Evolutionary conservation across 192 early-diverging fungal species (phyloP).

Genomic region (Paraglomus brasilianum): DNA sequence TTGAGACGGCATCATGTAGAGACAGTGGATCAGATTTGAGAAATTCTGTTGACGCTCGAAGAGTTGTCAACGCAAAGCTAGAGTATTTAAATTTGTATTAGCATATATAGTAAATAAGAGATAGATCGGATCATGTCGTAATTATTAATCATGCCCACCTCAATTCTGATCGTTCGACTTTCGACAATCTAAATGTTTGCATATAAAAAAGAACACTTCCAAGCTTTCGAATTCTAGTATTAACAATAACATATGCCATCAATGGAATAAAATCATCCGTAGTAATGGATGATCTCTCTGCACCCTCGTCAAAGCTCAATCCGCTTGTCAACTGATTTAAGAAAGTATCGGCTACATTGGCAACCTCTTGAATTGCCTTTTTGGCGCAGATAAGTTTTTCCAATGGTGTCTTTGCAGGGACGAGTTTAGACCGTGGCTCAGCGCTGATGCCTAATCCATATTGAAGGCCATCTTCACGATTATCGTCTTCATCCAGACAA

Average conservation of each 20-base stretch:
- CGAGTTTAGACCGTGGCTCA: slow-evolving; percentile 18
- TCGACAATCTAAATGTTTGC: slow-evolving; percentile 47
- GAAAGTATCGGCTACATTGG: slow-evolving; percentile 43
- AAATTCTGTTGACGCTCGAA: slow-evolving; percentile 49
- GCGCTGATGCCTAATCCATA: slow-evolving; percentile 26
- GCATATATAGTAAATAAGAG: not conserved
- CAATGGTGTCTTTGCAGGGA: slow-evolving; percentile 45
- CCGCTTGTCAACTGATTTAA: slow-evolving; percentile 33
- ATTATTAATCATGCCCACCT: slow-evolving; percentile 35
- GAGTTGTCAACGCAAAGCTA: slow-evolving; percentile 53
- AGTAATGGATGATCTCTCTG: slow-evolving; percentile 40
- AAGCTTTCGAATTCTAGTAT: slow-evolving; percentile 40
- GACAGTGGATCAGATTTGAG: slow-evolving; percentile 50
- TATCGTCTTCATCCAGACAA: slow-evolving; percentile 34
- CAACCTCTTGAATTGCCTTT: slow-evolving; percentile 46
- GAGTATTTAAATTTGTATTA: too few species aligned
- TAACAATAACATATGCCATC: slow-evolving; percentile 49
- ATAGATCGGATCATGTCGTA: not conserved
- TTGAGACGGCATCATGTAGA: slow-evolving; percentile 32
- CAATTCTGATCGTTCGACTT: slow-evolving; percentile 45
- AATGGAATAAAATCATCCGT: slow-evolving; percentile 59
- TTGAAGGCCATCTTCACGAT: not conserved
- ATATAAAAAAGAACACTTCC: slow-evolving; percentile 53
- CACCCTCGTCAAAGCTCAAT: slow-evolving; percentile 34
- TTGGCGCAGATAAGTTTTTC: slow-evolving; percentile 50